Conservation (phyloP, 2,329 filamentous ascomycete genomes). For the Colletotrichum gigasporum region DNA sequence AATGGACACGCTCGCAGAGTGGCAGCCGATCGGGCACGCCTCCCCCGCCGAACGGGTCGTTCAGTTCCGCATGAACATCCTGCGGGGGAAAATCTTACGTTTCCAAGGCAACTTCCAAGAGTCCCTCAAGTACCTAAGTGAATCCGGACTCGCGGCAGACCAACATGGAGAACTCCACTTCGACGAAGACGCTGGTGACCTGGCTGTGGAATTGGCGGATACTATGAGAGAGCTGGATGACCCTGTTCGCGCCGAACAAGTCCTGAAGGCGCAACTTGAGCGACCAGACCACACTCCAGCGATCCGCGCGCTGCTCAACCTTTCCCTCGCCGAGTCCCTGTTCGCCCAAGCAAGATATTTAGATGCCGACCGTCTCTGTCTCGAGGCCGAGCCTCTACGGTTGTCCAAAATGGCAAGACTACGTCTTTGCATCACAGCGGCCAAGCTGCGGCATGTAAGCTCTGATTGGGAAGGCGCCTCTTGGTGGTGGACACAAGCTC, state of each 20-base stretch:
- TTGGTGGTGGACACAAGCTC: not conserved
- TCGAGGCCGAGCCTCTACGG: not conserved
- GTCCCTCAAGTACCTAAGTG: not conserved
- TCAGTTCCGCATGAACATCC: not conserved
- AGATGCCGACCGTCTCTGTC: not conserved
- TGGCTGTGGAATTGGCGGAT: not conserved
- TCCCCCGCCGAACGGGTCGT: not conserved
- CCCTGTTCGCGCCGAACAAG: not conserved
- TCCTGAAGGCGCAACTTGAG: not conserved
- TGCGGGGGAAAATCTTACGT: not conserved
- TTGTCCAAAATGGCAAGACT: not conserved
- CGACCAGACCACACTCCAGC: not conserved
- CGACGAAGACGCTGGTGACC: not conserved
- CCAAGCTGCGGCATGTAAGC: not conserved
- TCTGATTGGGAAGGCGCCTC: not conserved
- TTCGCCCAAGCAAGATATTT: not conserved
- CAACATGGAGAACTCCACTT: not conserved
- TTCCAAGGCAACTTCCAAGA: not conserved
- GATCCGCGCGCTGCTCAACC: not conserved
- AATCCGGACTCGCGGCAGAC: not conserved
- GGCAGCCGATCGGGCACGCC: not conserved
- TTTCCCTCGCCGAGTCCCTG: not conserved
- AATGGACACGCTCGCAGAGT: not conserved
- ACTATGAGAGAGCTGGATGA: not conserved
- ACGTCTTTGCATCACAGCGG: not conserved